A percentile compares a stretch with the other conserved stretches of the same genome.
Evolutionary conservation across 345 rosid genomes (phyloP).

Genomic region (Microthlaspi erraticum): DNA sequence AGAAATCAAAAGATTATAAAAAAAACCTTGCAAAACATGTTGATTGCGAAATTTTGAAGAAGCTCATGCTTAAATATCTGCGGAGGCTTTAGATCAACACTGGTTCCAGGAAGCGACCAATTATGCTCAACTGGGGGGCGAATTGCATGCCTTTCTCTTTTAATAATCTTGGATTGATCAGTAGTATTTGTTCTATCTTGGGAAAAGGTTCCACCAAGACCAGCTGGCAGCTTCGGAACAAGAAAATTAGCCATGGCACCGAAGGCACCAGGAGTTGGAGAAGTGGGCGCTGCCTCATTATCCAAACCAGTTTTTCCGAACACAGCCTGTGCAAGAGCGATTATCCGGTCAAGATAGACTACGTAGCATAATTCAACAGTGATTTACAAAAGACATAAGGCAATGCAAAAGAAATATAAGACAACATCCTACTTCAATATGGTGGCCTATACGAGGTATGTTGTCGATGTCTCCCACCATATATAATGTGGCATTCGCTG

Average conservation of each 20-base stretch:
- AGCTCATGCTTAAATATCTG: slow-evolving; percentile 99
- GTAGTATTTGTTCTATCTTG: slow-evolving; percentile 60
- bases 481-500: slow-evolving; percentile 94
- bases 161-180: slow-evolving; percentile 69
- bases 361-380: slow-evolving; percentile 7
- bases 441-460: slow-evolving; percentile 65
- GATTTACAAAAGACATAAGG: not conserved
- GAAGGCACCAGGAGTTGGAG: slow-evolving; percentile 76
- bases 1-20: slow-evolving; percentile 26
- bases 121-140: slow-evolving; percentile 96
- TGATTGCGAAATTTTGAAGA: slow-evolving; percentile 92
- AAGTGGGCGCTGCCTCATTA: slow-evolving; percentile 59
- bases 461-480: slow-evolving; percentile 93
- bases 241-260: slow-evolving; percentile 99
- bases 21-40: slow-evolving; percentile 97
- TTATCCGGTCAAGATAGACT: slow-evolving; percentile 37
- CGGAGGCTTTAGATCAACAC: slow-evolving; percentile 67
- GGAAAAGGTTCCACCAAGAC: slow-evolving; percentile 78
- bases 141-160: slow-evolving; percentile 79
- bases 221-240: slow-evolving; percentile 93
- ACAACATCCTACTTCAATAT: slow-evolving; percentile 73
- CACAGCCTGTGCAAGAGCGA: slow-evolving; percentile 63
- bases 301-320: slow-evolving; percentile 75
- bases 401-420: slow-evolving; percentile 21
- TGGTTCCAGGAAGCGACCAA: slow-evolving; percentile 90